These are phyloP conservation scores for Typha latifolia DNA, from an alignment of 176 grass and related monocot genomes.

Conservation along the genomic window DNA sequence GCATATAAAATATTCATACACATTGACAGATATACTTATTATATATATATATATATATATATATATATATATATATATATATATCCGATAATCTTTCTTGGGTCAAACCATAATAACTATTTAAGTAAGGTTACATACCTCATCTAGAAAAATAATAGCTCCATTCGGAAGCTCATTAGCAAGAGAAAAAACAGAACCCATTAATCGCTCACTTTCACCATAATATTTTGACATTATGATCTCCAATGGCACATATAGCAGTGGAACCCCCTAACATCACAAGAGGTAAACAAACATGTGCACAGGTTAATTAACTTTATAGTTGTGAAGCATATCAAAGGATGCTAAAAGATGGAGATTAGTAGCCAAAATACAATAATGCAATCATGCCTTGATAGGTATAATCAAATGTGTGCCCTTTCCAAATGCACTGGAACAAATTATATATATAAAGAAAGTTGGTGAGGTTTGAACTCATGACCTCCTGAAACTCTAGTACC, in stretches of 20 bases:
- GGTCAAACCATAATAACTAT: neutral
- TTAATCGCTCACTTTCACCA: slow-evolving; percentile 84
- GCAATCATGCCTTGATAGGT: neutral
- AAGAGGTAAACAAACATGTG: neutral
- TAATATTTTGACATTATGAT: slow-evolving; percentile 98
- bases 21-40: neutral
- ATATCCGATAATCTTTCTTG: no score
- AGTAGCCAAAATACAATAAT: neutral
- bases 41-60: no score
- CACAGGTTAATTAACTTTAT: slow-evolving; percentile 12
- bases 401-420: neutral
- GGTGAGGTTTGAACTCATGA: no score
- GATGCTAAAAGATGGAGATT: neutral
- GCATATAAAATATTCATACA: neutral
- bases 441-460: no score
- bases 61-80: no score
- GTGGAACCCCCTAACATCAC: slow-evolving; percentile 65
- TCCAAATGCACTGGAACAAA: no score
- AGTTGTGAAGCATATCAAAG: neutral
- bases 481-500: no score
- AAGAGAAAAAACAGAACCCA: slow-evolving; percentile 90
- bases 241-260: slow-evolving; percentile 91
- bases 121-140: slow-evolving; percentile 35
- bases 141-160: slow-evolving; percentile 91
- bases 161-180: slow-evolving; percentile 91